Conservation (phyloP, 2,329 filamentous ascomycete species). For the Dothideomycetes sp. region DNA sequence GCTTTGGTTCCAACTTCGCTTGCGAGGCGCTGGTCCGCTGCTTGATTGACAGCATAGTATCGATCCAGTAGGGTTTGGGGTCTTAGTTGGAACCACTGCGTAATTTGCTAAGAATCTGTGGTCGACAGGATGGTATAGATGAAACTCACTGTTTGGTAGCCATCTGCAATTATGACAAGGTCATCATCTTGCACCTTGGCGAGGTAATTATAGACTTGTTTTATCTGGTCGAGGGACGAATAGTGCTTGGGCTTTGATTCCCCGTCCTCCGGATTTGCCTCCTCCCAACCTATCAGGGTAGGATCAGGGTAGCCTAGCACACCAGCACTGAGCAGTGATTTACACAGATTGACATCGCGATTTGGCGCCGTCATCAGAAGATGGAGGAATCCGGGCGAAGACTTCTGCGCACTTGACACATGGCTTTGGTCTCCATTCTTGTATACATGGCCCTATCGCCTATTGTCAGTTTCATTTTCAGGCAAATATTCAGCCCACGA, state of each 20-base stretch:
- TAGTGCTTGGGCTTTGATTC: not conserved
- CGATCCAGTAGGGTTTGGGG: slow-evolving; percentile 50
- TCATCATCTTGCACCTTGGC: slow-evolving; percentile 28
- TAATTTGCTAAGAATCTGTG: not conserved
- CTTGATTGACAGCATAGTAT: slow-evolving; percentile 37
- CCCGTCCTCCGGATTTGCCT: not conserved
- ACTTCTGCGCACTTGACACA: not conserved
- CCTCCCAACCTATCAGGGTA: slow-evolving; percentile 15
- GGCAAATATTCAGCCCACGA: too few species aligned
- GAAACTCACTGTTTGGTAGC: slow-evolving; percentile 34
- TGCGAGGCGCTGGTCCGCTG: slow-evolving; percentile 35
- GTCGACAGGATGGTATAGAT: not conserved
- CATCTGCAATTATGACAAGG: slow-evolving; percentile 53
- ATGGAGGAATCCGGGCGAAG: slow-evolving; percentile 7
- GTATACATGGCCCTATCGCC: not conserved
- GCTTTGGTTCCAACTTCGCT: slow-evolving; percentile 15
- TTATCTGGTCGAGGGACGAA: slow-evolving; percentile 1
- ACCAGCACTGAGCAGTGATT: slow-evolving; percentile 14
- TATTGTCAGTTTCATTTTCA: too few species aligned
- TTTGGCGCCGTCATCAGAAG: slow-evolving; percentile 6
- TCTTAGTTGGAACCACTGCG: slow-evolving; percentile 54
- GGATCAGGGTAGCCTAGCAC: slow-evolving; percentile 16
- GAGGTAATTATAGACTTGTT: not conserved
- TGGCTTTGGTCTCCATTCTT: not conserved
- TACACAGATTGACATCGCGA: slow-evolving; percentile 13